phyloP scores from a whole-genome alignment of 768 basidiomycete genomes.

The Dentipellis sp. region DNA sequence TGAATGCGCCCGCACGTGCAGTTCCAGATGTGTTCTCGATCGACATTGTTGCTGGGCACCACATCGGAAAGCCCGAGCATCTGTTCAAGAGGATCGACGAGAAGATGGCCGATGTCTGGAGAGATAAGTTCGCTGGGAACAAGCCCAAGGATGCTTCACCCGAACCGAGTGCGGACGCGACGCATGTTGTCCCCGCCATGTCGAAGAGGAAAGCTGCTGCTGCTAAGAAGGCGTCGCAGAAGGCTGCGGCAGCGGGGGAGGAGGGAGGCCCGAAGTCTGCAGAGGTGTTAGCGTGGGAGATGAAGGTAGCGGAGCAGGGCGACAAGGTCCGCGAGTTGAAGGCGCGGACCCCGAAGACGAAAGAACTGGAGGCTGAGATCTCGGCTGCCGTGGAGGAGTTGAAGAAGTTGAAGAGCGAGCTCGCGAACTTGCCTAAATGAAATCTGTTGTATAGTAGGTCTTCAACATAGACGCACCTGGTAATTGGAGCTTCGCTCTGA shows the following conservation, averaged over 20 bases:
- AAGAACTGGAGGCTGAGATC: slow-evolving; percentile 54
- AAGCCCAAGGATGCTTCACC: slow-evolving; percentile 26
- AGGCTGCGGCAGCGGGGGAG: slow-evolving; percentile 25
- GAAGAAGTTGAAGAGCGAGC: slow-evolving; percentile 55
- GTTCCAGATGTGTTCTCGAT: slow-evolving; percentile 65
- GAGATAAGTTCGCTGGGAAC: slow-evolving; percentile 67
- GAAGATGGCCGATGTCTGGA: slow-evolving; percentile 78
- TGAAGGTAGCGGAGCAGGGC: slow-evolving; percentile 69
- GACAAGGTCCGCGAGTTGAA: slow-evolving; percentile 66
- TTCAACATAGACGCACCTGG: background rate
- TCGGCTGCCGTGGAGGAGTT: slow-evolving; percentile 51
- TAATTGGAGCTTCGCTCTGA: background rate
- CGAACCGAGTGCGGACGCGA: slow-evolving; percentile 30
- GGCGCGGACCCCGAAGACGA: slow-evolving; percentile 45
- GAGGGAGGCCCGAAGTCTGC: slow-evolving; percentile 55
- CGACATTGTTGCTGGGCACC: slow-evolving; percentile 84
- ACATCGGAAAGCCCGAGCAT: slow-evolving; percentile 77
- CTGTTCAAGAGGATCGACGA: slow-evolving; percentile 94
- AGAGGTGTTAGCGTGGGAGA: slow-evolving; percentile 65
- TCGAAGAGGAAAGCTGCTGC: slow-evolving; percentile 42
- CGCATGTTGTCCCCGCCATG: slow-evolving; percentile 39
- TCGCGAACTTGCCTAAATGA: slow-evolving; percentile 22
- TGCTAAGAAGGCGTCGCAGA: slow-evolving; percentile 35
- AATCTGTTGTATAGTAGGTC: background rate
- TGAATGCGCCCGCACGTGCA: slow-evolving; percentile 80